Evolutionary conservation across 1,284 basidiomycete genomes (phyloP), one percentile per base, ranked within the genome.

Genomic region (Microbotryomycetes sp.): DNA sequence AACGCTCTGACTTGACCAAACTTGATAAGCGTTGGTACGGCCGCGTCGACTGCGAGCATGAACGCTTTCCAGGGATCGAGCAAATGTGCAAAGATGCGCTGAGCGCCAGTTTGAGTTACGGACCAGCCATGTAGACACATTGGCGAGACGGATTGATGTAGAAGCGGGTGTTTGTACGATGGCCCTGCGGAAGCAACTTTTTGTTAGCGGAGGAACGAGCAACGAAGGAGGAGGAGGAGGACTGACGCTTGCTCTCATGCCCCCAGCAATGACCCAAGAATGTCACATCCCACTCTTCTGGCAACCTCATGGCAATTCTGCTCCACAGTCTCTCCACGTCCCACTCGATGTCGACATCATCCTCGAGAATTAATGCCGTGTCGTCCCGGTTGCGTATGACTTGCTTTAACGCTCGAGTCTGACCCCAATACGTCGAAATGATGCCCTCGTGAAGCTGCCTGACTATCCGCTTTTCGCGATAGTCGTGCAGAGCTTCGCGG

Each of bases 111-210:
- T 13, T 57, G 55, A 0, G 71, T 68, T n/a, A 74, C 48, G 18
- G 70, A 72, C 61, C 72, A 74, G 26, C 57, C 73, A 58, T 73
- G 70, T 24, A 73, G 62, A 58, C 71, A 73, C 49, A 68, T 60
- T 1, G 72, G 72, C 7, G 58, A 61, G 9, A 63, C 68, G 11
- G 73, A 67, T n/a, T 58, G 64, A 68, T 88, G 86, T 67, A 89
- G 85, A 55, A 87, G 79, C 0, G 87, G 85, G 13, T 88, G 82
- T 3, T 85, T 86, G 70, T 87, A 88, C 1, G 85, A 84, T 69
- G 88, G 0, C 21, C 6, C 18, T 2, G 49, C 16, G 18, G 45
- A 35, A 26, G 26, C 21, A 35, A 5, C 4, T 6, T 24, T 13
- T 0, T 6, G 27, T 16, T 15, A 45, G 45, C 13, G n/a, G 21